Evolutionary conservation across 2,329 filamentous ascomycete genomes (phyloP), one percentile per base, ranked within the genome.

Genomic region (Paecilomyces niveus): DNA sequence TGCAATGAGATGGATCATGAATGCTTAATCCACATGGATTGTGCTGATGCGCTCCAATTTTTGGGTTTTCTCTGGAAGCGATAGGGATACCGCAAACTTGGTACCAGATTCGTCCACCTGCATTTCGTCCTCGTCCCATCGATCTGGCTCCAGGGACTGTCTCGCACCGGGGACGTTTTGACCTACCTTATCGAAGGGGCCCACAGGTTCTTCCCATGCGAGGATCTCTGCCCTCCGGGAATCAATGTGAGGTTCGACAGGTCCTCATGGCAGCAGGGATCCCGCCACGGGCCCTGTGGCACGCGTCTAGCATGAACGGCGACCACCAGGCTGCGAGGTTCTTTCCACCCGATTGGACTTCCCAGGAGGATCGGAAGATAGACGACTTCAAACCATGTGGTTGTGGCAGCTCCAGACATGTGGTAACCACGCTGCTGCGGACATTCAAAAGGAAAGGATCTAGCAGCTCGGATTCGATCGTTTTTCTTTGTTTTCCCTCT

Each of bases 311-410:
- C 35, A 45, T 45, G 35, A 13, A 33, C 35, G 35, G 35, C 35
- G 35, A 45, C 13, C 35, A 45, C 15, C 35, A 45, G 35, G 35
- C 15, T 45, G 35, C 51, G n/a, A 53, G 15, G 51, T 3, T 21
- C 29, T 26, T 15, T 21, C 51, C 22, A 53, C 18, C 51, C n/a
- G 51, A 53, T 53, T 53, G 51, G 51, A 53, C 15, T 31, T 24
- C 21, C n/a, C 53, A n/a, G 18, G n/a, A 21, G 15, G 15, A 33
- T 61, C 57, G 57, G 57, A 29, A 51, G 31, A 59, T 56, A 54
- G 10, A 39, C 15, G 51, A 26, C 22, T 53, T 53, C 51, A 53
- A 53, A 21, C 51, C 51, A 53, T 53, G 51, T 26, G 51, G 51
- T 53, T 53, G 13, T 53, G 51, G 51, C 51, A 51, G 32, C 33